Evolutionary conservation across 768 basidiomycete genomes (phyloP), one percentile per base, ranked within the genome.

Genomic region (Ramaria rubella): DNA sequence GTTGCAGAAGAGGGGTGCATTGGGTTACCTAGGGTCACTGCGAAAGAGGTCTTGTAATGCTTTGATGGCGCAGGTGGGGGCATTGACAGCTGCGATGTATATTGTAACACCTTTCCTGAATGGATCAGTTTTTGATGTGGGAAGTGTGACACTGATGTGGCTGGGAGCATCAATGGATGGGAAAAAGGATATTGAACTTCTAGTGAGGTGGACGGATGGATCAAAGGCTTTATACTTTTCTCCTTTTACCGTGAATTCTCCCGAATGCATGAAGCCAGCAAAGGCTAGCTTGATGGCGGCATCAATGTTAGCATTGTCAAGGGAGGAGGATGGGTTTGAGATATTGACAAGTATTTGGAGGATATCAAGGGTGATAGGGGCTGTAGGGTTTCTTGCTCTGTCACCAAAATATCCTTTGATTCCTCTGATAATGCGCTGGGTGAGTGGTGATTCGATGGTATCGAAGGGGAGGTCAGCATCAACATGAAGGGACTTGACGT

Each of bases 91-190:
- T 1, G 69, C 64, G n/a, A 70, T 40, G 23, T 49, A 55, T 19
- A 69, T 62, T 7, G 60, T 51, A 40, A 67, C 59, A 1, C 69
- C 66, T 34, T 60, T 60, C 6, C 69, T 59, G 54, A 73, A 74
- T 1, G 70, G 71, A 61, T 73, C 69, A 4, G 71, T 73, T 52
- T 74, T 74, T 1, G 72, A 74, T 1, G 64, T 58, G 5, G 71
- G 70, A 1, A 74, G 61, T 7, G 61, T 62, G 31, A 72, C 61
- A 14, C 44, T 40, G 26, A 68, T 23, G 49, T 58, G 38, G 5
- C 33, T 30, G 42, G 68, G 61, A 17, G 60, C 44, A 1, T 63
- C 58, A 14, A 67, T 40, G 34, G 56, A 58, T 11, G 69, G 69
- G 29, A 68, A 24, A 58, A 72, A 72, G 17, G 59, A 40, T 26